Evolutionary conservation across 2,329 filamentous ascomycete species (phyloP).

Genomic region (Calonectria crousiana): DNA sequence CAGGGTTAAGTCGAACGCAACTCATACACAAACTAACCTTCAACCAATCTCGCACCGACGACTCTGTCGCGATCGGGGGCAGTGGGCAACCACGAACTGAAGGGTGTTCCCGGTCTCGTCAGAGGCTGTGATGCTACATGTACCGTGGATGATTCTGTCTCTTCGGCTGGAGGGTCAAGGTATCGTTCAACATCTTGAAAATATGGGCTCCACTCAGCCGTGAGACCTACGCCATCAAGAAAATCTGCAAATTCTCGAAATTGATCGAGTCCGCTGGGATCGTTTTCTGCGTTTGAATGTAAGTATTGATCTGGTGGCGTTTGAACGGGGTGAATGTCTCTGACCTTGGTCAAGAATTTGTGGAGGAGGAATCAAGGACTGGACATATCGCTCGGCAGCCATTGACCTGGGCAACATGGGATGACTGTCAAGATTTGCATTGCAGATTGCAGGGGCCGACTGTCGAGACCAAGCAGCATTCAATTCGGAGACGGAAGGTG

Average conservation of each 20-base stretch:
- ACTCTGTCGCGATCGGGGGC: slow-evolving; percentile 47
- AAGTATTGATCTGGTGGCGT: background rate
- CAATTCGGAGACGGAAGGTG: slow-evolving; percentile 16
- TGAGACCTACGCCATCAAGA: slow-evolving; percentile 52
- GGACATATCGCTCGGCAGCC: slow-evolving; percentile 15
- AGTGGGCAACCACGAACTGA: slow-evolving; percentile 53
- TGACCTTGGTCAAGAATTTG: slow-evolving; percentile 43
- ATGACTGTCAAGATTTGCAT: slow-evolving; percentile 23
- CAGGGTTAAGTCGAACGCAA: background rate
- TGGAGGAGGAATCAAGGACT: slow-evolving; percentile 21
- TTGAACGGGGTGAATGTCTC: slow-evolving; percentile 27
- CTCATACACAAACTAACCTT: slow-evolving; percentile 6
- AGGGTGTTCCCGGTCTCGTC: slow-evolving; percentile 48
- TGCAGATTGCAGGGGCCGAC: background rate
- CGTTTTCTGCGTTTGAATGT: background rate
- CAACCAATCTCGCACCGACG: slow-evolving; percentile 25
- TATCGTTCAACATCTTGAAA: slow-evolving; percentile 43
- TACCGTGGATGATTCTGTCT: slow-evolving; percentile 21
- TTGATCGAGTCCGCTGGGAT: slow-evolving; percentile 44
- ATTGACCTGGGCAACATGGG: slow-evolving; percentile 8
- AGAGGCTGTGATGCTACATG: background rate
- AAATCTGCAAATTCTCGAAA: slow-evolving; percentile 55
- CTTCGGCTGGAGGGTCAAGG: slow-evolving; percentile 34
- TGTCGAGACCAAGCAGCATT: slow-evolving; percentile 20
- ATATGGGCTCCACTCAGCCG: slow-evolving; percentile 54